phyloP scores from a whole-genome alignment of 768 basidiomycete genomes.

The Phlebiopsis flavidoalba region DNA sequence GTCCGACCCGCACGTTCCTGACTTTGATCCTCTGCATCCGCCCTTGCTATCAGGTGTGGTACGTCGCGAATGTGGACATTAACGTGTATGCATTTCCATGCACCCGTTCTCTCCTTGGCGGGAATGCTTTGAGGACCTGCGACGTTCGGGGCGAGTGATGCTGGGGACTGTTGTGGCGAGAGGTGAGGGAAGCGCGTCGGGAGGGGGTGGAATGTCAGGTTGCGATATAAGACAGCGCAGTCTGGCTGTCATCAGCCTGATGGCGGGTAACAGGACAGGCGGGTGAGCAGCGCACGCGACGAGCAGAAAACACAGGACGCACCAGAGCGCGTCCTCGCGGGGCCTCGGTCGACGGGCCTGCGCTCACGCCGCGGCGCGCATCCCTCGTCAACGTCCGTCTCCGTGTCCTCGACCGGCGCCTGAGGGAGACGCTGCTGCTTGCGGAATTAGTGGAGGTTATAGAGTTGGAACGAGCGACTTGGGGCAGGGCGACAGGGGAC shows the following conservation, averaged over 20 bases:
- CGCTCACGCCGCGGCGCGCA: constrained; percentile 22
- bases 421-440: constrained; percentile 19
- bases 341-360: constrained; percentile 7
- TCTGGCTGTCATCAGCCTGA: background rate
- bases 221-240: constrained; percentile 2
- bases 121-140: background rate
- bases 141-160: background rate
- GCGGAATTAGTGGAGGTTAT: constrained; percentile 22
- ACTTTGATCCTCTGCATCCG: constrained; percentile 17
- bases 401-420: constrained; percentile 27
- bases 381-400: constrained; percentile 21
- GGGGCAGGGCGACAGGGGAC: constrained; percentile 7
- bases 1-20: constrained; percentile 22
- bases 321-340: background rate
- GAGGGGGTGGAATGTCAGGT: constrained; percentile 10
- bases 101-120: constrained; percentile 6
- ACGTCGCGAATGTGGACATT: constrained; percentile 12
- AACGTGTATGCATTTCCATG: too few species aligned
- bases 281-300: background rate
- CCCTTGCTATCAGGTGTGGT: constrained; percentile 6
- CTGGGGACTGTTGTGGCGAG: background rate
- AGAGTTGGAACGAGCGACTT: constrained; percentile 26
- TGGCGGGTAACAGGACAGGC: background rate
- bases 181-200: constrained; percentile 9
- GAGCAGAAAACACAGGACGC: background rate